Conservation (phyloP, 495 filamentous ascomycete genomes). For the Neurospora sp. region DNA sequence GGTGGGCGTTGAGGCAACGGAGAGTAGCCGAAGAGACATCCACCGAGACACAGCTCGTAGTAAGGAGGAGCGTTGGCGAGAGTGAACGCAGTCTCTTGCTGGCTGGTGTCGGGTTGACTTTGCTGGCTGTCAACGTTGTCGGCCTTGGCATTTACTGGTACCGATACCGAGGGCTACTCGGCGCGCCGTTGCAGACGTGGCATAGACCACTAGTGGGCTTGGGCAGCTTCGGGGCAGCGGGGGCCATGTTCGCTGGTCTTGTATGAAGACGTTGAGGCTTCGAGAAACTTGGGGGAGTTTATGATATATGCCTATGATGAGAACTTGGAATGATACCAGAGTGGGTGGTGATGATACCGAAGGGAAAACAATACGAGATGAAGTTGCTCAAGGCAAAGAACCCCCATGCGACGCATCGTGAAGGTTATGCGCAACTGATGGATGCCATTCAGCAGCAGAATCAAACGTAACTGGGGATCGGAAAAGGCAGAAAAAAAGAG, state of each 20-base stretch:
- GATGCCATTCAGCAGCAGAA: not conserved
- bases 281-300: not conserved
- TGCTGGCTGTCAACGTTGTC: slow-evolving; percentile 10
- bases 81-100: slow-evolving; percentile 7
- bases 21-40: slow-evolving; percentile 1
- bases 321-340: not conserved
- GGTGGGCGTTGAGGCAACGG: slow-evolving; percentile 13
- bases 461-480: not conserved
- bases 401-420: not conserved
- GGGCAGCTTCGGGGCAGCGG: slow-evolving; percentile 23
- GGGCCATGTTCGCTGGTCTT: slow-evolving; percentile 18
- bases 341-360: not conserved
- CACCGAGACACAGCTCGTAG: not conserved
- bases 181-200: slow-evolving; percentile 25
- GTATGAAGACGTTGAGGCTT: not conserved
- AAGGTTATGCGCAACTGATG: not conserved
- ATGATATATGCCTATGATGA: not conserved
- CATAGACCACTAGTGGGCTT: slow-evolving; percentile 14
- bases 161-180: slow-evolving; percentile 18
- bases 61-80: not conserved
- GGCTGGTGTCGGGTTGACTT: slow-evolving; percentile 11
- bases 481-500: too few relatives aligned
- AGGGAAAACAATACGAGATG: not conserved
- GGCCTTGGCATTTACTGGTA: slow-evolving; percentile 10
- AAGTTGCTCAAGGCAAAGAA: not conserved